Conservation (phyloP, 78 protist species). For the Anaeramoeba ignava region DNA sequence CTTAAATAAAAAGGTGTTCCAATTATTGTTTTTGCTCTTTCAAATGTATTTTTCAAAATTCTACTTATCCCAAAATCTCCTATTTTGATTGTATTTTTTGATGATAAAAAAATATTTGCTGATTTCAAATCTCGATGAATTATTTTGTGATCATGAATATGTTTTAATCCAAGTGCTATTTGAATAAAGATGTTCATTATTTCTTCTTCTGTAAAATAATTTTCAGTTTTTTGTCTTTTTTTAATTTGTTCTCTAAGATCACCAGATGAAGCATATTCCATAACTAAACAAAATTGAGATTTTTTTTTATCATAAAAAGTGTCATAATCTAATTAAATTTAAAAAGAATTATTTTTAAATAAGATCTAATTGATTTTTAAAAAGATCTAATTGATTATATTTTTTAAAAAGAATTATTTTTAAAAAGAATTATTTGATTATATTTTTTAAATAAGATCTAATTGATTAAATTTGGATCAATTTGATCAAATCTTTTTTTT, state of each 20-base stretch:
- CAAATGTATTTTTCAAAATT: slow-evolving; percentile 39
- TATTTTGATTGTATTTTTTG: slow-evolving; percentile 46
- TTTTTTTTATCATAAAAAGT: not conserved
- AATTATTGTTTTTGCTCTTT: slow-evolving; percentile 37
- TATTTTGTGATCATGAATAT: slow-evolving; percentile 58
- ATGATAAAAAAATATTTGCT: slow-evolving; percentile 63
- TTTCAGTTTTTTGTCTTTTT: not conserved
- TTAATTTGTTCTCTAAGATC: not conserved
- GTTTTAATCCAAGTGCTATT: slow-evolving; percentile 53
- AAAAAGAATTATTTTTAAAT: not conserved
- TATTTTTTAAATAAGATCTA: not conserved
- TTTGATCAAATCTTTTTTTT: not conserved
- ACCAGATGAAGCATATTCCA: not conserved
- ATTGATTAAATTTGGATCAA: too few species aligned
- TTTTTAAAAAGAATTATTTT: not conserved
- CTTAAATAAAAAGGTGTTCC: slow-evolving; percentile 86
- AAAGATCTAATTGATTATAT: not conserved
- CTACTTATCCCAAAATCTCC: slow-evolving; percentile 90
- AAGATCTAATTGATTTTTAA: not conserved
- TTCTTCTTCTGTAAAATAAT: not conserved
- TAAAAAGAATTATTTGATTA: not conserved
- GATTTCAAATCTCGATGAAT: slow-evolving; percentile 70
- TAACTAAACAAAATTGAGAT: not conserved
- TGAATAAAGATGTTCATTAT: slow-evolving; percentile 45
- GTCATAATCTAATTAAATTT: not conserved